Evolutionary conservation across 768 basidiomycete species (phyloP).

Genomic region (Suillus plorans): DNA sequence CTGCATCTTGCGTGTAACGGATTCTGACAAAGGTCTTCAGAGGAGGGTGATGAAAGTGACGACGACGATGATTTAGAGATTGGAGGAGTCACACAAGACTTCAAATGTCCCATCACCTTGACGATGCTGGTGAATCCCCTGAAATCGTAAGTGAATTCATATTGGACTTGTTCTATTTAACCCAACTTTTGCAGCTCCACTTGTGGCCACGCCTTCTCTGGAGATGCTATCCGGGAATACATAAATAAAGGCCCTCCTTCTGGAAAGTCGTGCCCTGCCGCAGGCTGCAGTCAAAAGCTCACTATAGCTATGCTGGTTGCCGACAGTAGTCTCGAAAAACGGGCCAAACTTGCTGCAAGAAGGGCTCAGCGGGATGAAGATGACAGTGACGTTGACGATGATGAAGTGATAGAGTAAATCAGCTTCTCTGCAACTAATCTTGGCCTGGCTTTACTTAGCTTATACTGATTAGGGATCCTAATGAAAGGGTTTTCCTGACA

Average conservation of each 20-base stretch:
- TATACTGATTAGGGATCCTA: not conserved
- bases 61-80: slow-evolving; percentile 88
- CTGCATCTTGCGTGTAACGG: slow-evolving; percentile 6
- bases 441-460: not conserved
- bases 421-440: not conserved
- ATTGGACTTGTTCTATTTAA: slow-evolving; percentile 1
- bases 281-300: slow-evolving; percentile 68
- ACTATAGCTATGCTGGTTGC: slow-evolving; percentile 47
- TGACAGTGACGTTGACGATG: slow-evolving; percentile 40
- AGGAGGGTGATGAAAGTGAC: slow-evolving; percentile 78
- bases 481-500: not conserved
- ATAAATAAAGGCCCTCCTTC: slow-evolving; percentile 39
- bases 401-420: slow-evolving; percentile 55
- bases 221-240: slow-evolving; percentile 63
- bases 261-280: slow-evolving; percentile 60
- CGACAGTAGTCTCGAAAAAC: slow-evolving; percentile 61
- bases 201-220: slow-evolving; percentile 86
- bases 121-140: slow-evolving; percentile 67
- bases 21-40: slow-evolving; percentile 36
- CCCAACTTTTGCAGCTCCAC: slow-evolving; percentile 41
- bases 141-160: slow-evolving; percentile 64
- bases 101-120: slow-evolving; percentile 81
- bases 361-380: slow-evolving; percentile 44
- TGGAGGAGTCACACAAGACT: slow-evolving; percentile 81
- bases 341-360: slow-evolving; percentile 57